Evolutionary conservation across 352 stramenopile species (phyloP).

Genomic region (Pythium angustatum): DNA sequence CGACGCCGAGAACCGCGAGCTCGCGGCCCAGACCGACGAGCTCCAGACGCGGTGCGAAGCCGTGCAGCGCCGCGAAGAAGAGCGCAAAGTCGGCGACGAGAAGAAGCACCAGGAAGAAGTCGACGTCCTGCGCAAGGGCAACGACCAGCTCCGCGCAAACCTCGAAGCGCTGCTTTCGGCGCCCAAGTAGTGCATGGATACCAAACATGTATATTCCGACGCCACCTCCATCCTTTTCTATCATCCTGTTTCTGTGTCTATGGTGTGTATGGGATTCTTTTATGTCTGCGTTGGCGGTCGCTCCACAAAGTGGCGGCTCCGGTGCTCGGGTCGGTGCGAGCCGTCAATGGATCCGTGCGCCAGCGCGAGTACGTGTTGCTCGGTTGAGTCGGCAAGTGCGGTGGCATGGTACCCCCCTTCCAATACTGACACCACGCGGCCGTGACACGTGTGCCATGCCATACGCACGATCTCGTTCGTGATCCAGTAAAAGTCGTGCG

Average conservation of each 20-base stretch:
- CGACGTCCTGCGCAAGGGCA: slow-evolving; percentile 81
- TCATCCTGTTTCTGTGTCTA: too few relatives aligned
- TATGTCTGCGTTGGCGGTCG: neutral
- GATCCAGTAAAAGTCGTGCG: slow-evolving; percentile 42
- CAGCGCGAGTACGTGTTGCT: slow-evolving; percentile 35
- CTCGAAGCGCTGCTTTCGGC: slow-evolving; percentile 82
- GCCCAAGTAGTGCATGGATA: slow-evolving; percentile 42
- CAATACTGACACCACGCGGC: slow-evolving; percentile 55
- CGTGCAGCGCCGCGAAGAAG: slow-evolving; percentile 60
- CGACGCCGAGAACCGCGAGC: slow-evolving; percentile 72
- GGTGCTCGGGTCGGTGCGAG: slow-evolving; percentile 32
- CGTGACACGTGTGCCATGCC: slow-evolving; percentile 38
- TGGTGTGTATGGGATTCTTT: neutral
- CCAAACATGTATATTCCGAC: too few relatives aligned
- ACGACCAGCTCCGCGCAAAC: slow-evolving; percentile 90
- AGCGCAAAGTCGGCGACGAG: slow-evolving; percentile 69
- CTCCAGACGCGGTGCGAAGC: slow-evolving; percentile 58
- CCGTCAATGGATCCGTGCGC: slow-evolving; percentile 37
- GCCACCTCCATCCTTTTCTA: too few relatives aligned
- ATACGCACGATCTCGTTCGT: slow-evolving; percentile 45
- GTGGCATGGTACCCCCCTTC: slow-evolving; percentile 51
- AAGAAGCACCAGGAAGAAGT: slow-evolving; percentile 89
- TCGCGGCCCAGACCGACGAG: slow-evolving; percentile 82
- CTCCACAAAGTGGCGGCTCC: neutral
- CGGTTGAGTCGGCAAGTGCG: slow-evolving; percentile 32